These are phyloP conservation scores for Fusarium paranaense DNA, from an alignment of 2,329 filamentous ascomycete genomes.

Conservation along the genomic window DNA sequence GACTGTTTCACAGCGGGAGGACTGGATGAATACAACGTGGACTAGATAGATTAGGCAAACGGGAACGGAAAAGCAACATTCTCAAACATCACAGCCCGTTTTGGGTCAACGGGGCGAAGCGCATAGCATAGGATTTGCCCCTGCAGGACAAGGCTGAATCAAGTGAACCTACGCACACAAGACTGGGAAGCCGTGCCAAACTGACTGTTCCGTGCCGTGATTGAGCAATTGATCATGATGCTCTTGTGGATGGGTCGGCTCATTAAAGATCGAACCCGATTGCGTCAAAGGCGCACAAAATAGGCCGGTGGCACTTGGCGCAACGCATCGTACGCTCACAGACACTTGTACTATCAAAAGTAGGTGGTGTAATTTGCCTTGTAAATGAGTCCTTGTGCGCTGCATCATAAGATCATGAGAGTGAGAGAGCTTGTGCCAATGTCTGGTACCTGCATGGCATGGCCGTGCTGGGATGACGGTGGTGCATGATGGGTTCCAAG, in stretches of 20 bases:
- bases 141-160: slow-evolving; percentile 11
- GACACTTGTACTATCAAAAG: slow-evolving; percentile 10
- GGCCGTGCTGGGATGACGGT: neutral
- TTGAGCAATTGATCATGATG: slow-evolving; percentile 1
- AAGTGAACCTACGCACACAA: neutral
- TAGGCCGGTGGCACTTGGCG: slow-evolving; percentile 13
- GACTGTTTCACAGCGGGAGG: slow-evolving; percentile 32
- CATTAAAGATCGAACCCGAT: slow-evolving; percentile 9
- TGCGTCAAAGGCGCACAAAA: slow-evolving; percentile 18
- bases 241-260: neutral
- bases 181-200: slow-evolving; percentile 5
- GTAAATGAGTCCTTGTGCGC: slow-evolving; percentile 34
- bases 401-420: slow-evolving; percentile 17
- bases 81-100: slow-evolving; percentile 30
- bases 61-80: slow-evolving; percentile 33
- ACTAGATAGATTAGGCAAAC: slow-evolving; percentile 32
- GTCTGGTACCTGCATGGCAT: slow-evolving; percentile 10
- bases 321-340: slow-evolving; percentile 17
- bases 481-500: neutral
- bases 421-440: slow-evolving; percentile 10
- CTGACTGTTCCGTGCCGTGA: neutral
- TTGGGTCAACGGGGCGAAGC: slow-evolving; percentile 19
- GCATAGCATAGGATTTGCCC: slow-evolving; percentile 28
- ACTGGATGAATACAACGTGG: slow-evolving; percentile 9
- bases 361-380: slow-evolving; percentile 12